Conservation (phyloP, 805 yeast species). For the Wickerhamomyces chambardii region DNA sequence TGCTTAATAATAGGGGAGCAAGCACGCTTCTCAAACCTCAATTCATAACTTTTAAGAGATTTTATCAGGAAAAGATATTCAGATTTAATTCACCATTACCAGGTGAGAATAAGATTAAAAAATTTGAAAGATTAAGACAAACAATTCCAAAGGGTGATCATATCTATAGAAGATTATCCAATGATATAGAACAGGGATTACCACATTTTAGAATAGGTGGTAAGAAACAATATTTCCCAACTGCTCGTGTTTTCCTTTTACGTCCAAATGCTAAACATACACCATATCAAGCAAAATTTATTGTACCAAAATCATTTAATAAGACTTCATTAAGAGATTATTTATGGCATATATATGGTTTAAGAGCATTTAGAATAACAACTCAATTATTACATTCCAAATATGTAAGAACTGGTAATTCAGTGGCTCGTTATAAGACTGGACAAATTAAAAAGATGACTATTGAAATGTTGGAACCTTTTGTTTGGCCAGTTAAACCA, state of each 20-base stretch:
- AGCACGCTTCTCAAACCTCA: not conserved
- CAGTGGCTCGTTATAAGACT: conserved; percentile 60
- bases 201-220: conserved; percentile 84
- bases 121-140: not conserved
- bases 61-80: not conserved
- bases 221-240: conserved; percentile 72
- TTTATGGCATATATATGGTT: conserved; percentile 80
- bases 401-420: conserved; percentile 50
- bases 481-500: conserved; percentile 82
- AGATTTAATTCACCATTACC: not conserved
- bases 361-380: conserved; percentile 82
- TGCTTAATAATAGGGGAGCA: not conserved
- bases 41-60: not conserved
- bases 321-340: conserved; percentile 93
- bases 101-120: not conserved
- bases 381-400: conserved; percentile 74
- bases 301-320: conserved; percentile 90
- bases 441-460: conserved; percentile 94
- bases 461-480: conserved; percentile 91
- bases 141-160: conserved; percentile 23
- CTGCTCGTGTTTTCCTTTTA: conserved; percentile 69
- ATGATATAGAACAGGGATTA: conserved; percentile 26
- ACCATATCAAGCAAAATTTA: conserved; percentile 94
- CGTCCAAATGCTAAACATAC: conserved; percentile 95
- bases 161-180: conserved; percentile 34